Evolutionary conservation across 257 asterid species (phyloP), one percentile per base, ranked within the genome.

Genomic region (Cinchona pubescens): DNA sequence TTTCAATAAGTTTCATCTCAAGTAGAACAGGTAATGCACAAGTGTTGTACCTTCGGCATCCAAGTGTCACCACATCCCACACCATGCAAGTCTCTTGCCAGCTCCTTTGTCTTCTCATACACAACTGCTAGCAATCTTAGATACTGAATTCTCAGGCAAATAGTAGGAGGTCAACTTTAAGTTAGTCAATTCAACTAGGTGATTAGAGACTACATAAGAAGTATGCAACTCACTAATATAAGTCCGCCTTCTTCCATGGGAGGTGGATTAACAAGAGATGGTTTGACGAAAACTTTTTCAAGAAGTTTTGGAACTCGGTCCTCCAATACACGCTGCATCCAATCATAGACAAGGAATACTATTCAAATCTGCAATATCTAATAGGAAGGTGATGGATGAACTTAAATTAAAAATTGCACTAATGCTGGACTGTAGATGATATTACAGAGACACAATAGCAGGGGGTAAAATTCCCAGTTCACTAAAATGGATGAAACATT

Each of bases 1-100:
- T n/a, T n/a, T n/a, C n/a, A n/a, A n/a, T n/a, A n/a, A n/a, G n/a
- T n/a, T n/a, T n/a, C n/a, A 7, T 35, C 74, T 49, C 72, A 61
- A 67, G 69, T 43, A 27, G 43, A 77, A 34, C 30, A 25, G 34
- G 34, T 34, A 72, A 40, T 56, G 38, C 34, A 12, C 37, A 45
- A 21, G 49, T 59, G 64, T 48, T 58, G 67, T 86, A 95, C 98
- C 98, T 95, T 95, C 99, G 72, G 90, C 82, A 87, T 95, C 99
- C 89, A 95, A 86, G 86, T n/a, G n/a, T 95, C 99, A 68, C 98
- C 96, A 68, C 99, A 95, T 53, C 99, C 99, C 69, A 95, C 96
- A 37, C 91, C 86, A 69, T 80, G 91, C 81, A 95, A 86, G 82
- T 92, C 96, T 84, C 83, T 85, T 72, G 99, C 91, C 82, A 95